Conservation (phyloP, 495 filamentous ascomycete genomes). For the Penicillium salamii region DNA sequence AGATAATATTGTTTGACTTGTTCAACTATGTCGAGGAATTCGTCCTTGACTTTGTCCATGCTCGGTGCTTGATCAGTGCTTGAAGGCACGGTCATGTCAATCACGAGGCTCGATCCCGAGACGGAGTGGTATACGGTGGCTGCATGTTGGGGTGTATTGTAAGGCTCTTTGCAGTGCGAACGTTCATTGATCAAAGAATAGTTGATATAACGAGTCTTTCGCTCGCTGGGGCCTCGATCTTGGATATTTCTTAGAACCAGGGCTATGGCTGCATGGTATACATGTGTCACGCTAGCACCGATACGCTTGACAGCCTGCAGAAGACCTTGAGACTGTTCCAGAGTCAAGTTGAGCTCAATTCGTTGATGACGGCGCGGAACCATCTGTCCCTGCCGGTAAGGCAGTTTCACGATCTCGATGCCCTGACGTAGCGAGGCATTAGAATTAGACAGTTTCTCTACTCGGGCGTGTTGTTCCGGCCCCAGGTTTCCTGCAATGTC, state of each 20-base stretch:
- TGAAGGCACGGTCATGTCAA: conserved; percentile 21
- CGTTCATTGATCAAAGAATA: conserved; percentile 28
- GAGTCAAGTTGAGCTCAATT: conserved; percentile 13
- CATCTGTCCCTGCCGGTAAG: conserved; percentile 1
- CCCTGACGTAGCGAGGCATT: conserved; percentile 13
- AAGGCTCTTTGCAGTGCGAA: conserved; percentile 16
- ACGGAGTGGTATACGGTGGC: conserved; percentile 27
- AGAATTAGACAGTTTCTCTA: conserved; percentile 5
- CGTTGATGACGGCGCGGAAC: conserved; percentile 24
- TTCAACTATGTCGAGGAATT: conserved; percentile 1
- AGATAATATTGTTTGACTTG: conserved; percentile 27
- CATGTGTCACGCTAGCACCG: conserved; percentile 23
- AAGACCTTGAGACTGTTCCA: conserved; percentile 11
- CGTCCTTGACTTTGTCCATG: not conserved
- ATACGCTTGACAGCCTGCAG: conserved; percentile 10
- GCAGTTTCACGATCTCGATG: conserved; percentile 17
- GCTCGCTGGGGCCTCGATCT: not conserved
- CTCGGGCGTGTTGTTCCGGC: conserved; percentile 8
- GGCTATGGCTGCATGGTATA: conserved; percentile 28
- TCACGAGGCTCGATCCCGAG: conserved; percentile 17
- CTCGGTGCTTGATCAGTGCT: not conserved
- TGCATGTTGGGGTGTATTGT: conserved; percentile 16
- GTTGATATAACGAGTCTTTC: conserved; percentile 23
- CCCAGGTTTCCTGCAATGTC: conserved; percentile 13
- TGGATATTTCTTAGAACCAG: conserved; percentile 18